Evolutionary conservation across 495 filamentous ascomycete species (phyloP), one percentile per base, ranked within the genome.

Genomic region (Penicillium silybi): DNA sequence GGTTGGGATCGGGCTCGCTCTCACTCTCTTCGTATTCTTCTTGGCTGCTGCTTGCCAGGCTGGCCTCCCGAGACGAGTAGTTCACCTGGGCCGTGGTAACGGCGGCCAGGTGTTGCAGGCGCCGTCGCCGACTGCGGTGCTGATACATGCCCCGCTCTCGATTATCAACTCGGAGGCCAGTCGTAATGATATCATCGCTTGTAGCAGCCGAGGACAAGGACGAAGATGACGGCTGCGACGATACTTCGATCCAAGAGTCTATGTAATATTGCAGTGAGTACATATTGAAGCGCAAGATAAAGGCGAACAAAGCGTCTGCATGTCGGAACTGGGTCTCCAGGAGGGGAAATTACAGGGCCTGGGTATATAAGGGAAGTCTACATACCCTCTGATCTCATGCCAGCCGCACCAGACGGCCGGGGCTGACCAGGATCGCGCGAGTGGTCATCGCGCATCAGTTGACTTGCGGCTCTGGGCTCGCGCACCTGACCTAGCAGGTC

Each of bases 171-270:
- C 84, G 82, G 15, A 96, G 81, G 13, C 90, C 89, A 8, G 88
- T 91, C 13, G 87, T 92, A 46, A 95, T 86, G 58, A 95, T 87
- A 49, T 96, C 91, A 46, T 95, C 91, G 52, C 79, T 86, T 44
- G 86, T 85, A 10, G 69, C 71, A 19, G 71, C 73, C 17, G 90
- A 95, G 11, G 92, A 96, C n/a, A 93, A 74, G 26, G 84, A 87
- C 13, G 93, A 95, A 9, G 92, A 92, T 1, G 92, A 96, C 18
- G 92, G 90, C 51, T 95, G 89, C 2, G 93, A 97, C 41, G 88
- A 80, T 49, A 98, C 84, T 67, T 98, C 93, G 64, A 98, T 84
- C 93, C 93, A 98, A 1, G 92, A 97, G 71, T 97, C 93, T 92
- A 81, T 63, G 60, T 74, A 78, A 63, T 78, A 65, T 26, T 63